Evolutionary conservation across 2,329 filamentous ascomycete species (phyloP).

Genomic region (Nemania sp.): DNA sequence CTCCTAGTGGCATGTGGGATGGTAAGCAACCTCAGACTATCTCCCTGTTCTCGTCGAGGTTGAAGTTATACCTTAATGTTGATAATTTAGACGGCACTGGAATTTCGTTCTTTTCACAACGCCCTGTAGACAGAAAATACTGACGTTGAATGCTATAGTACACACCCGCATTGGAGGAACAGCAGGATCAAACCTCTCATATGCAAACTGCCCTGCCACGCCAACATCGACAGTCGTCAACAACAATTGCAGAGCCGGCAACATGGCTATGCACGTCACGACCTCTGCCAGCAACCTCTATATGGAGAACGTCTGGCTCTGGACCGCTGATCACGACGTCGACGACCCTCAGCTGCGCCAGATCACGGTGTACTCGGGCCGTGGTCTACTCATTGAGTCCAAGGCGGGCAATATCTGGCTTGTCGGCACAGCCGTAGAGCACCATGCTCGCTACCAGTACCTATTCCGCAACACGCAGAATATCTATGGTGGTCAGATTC

Average conservation of each 20-base stretch:
- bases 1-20: conserved; percentile 69
- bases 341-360: conserved; percentile 48
- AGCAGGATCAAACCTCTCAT: conserved; percentile 69
- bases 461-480: conserved; percentile 63
- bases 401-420: conserved; percentile 57
- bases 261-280: conserved; percentile 49
- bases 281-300: conserved; percentile 43
- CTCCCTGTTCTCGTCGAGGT: background rate
- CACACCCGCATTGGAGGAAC: conserved; percentile 77
- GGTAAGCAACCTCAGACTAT: conserved; percentile 31
- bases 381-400: conserved; percentile 54
- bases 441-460: conserved; percentile 69
- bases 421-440: conserved; percentile 67
- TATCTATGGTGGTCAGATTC: conserved; percentile 66
- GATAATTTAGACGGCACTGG: background rate
- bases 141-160: conserved; percentile 35
- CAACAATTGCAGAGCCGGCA: conserved; percentile 46
- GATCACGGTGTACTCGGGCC: conserved; percentile 54
- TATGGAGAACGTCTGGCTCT: conserved; percentile 52
- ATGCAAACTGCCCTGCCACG: conserved; percentile 61
- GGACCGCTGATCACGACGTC: conserved; percentile 52
- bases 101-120: background rate
- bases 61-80: background rate
- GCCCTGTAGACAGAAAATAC: background rate
- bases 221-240: conserved; percentile 37